A percentile compares a stretch with the other conserved stretches of the same genome.
Evolutionary conservation across 1,284 basidiomycete genomes (phyloP).

Genomic region (Ganoderma sp.): DNA sequence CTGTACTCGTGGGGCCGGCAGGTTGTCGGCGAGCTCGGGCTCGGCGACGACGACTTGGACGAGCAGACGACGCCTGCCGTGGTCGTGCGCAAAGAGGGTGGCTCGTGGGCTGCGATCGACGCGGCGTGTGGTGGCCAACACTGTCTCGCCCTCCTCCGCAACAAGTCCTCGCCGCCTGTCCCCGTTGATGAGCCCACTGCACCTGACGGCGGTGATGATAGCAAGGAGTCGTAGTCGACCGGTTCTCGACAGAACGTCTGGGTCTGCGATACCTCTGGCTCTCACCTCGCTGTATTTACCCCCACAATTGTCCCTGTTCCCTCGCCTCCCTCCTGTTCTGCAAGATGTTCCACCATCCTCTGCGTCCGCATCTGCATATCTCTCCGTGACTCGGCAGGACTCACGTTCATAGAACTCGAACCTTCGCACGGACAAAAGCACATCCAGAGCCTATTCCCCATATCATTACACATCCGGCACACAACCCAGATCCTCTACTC

Average conservation of each 20-base stretch:
- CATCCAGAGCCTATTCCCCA: constrained; percentile 16
- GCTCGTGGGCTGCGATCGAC: constrained; percentile 64
- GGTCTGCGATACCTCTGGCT: constrained; percentile 25
- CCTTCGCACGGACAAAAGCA: constrained; percentile 8
- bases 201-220: constrained; percentile 7
- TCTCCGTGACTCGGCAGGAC: constrained; percentile 24
- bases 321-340: background rate
- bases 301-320: constrained; percentile 1
- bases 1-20: constrained; percentile 90
- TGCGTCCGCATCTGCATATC: constrained; percentile 11
- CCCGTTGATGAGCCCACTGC: constrained; percentile 18
- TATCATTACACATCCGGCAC: constrained; percentile 21
- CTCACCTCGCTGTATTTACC: constrained; percentile 23
- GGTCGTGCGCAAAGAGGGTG: constrained; percentile 73
- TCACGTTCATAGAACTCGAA: constrained; percentile 22
- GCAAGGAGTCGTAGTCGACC: constrained; percentile 10
- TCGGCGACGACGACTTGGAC: constrained; percentile 47
- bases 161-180: constrained; percentile 27
- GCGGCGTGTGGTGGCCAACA: constrained; percentile 78
- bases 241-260: background rate
- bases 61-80: constrained; percentile 62
- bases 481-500: background rate
- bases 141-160: constrained; percentile 70
- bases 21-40: constrained; percentile 68
- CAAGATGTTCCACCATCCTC: constrained; percentile 9